Evolutionary conservation across 2,329 filamentous ascomycete species (phyloP).

Genomic region (Pestalotiopsis sp.): DNA sequence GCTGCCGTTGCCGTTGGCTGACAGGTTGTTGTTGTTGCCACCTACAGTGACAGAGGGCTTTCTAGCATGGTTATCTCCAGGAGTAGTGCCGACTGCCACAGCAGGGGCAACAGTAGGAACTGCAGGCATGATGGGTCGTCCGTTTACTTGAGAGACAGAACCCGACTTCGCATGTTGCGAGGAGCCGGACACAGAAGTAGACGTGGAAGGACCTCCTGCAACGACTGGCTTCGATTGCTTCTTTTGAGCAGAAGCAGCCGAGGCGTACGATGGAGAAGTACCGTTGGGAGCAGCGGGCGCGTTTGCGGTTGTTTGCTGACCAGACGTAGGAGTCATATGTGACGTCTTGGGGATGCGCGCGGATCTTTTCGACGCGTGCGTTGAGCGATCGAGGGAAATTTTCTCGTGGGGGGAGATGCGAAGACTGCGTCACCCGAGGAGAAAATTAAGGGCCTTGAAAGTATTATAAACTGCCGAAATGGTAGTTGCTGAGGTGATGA

Average conservation of each 20-base stretch:
- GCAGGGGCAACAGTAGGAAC: conserved; percentile 61
- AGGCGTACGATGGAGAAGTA: conserved; percentile 68
- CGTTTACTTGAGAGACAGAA: conserved; percentile 81
- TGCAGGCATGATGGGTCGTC: conserved; percentile 73
- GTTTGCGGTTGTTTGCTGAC: conserved; percentile 55
- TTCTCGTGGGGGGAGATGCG: conserved; percentile 2
- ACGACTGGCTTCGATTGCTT: conserved; percentile 62
- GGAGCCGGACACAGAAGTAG: conserved; percentile 58
- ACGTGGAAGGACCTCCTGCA: conserved; percentile 59
- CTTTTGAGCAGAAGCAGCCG: conserved; percentile 65
- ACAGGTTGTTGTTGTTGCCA: conserved; percentile 72
- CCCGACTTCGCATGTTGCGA: conserved; percentile 66
- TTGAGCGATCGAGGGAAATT: conserved; percentile 11
- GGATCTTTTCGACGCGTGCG: conserved; percentile 20
- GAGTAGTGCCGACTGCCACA: conserved; percentile 56
- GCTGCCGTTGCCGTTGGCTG: conserved; percentile 69
- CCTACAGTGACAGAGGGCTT: conserved; percentile 93
- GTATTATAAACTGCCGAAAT: conserved; percentile 5
- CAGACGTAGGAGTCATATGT: conserved; percentile 65
- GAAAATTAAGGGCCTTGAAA: conserved; percentile 4
- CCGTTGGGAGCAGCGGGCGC: conserved; percentile 59
- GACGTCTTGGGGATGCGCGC: conserved; percentile 22
- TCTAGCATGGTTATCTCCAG: conserved; percentile 75
- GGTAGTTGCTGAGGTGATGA: conserved; percentile 1
- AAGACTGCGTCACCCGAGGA: conserved; percentile 6